phyloP scores from a whole-genome alignment of 805 yeast species.

The Kazachstania bromeliacearum region DNA sequence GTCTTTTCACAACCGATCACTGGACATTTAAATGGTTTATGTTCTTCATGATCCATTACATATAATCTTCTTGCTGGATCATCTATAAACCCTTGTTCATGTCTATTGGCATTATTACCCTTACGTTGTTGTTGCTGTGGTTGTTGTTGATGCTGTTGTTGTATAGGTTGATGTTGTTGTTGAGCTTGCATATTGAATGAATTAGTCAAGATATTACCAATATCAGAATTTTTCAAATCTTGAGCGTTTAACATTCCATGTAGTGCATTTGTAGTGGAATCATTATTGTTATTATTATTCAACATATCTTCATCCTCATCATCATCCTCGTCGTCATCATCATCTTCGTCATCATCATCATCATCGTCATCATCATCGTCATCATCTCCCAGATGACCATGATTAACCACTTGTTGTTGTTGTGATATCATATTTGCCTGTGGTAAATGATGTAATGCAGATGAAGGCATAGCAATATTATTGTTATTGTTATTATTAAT shows the following conservation, averaged over 20 bases:
- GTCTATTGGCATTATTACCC: neutral
- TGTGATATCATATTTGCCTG: neutral
- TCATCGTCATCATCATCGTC: slow-evolving; percentile 20
- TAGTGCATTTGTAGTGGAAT: neutral
- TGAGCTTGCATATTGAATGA: slow-evolving; percentile 1
- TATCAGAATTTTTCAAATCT: neutral
- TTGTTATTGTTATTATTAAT: slow-evolving; percentile 8
- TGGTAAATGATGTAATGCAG: neutral
- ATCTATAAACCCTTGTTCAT: slow-evolving; percentile 63
- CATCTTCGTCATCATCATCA: slow-evolving; percentile 25
- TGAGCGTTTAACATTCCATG: neutral
- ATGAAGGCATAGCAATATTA: slow-evolving; percentile 1
- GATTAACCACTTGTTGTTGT: neutral
- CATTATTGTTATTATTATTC: neutral
- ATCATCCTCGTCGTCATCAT: slow-evolving; percentile 25
- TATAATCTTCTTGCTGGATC: slow-evolving; percentile 94
- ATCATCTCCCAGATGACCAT: slow-evolving; percentile 1
- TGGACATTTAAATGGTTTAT: slow-evolving; percentile 94
- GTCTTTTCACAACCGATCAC: slow-evolving; percentile 97
- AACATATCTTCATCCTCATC: slow-evolving; percentile 44
- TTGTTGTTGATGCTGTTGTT: slow-evolving; percentile 1
- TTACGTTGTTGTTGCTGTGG: too few species aligned
- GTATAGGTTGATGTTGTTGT: neutral
- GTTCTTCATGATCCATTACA: slow-evolving; percentile 84
- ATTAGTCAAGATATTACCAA: neutral